Conservation (phyloP, 1,139 yeast species). For the Lizanozyma gosingica region DNA sequence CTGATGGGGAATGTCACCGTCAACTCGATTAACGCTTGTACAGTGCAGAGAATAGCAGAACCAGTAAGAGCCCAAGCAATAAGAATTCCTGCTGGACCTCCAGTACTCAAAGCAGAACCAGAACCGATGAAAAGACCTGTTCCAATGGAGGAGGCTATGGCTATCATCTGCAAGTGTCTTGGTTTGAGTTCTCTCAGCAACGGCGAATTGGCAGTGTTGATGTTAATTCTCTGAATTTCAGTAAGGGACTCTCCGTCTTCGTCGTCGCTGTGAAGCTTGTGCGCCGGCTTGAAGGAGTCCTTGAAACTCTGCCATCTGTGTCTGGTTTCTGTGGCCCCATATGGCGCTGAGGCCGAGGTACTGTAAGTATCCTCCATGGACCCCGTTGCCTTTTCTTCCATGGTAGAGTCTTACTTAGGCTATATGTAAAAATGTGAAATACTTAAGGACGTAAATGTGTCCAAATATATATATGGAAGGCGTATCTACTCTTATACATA, state of each 20-base stretch:
- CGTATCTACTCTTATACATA: no score
- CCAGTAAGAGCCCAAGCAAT: slow-evolving; percentile 39
- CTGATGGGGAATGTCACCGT: slow-evolving; percentile 26
- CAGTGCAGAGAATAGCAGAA: slow-evolving; percentile 20
- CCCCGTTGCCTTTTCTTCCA: no score
- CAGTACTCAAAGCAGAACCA: slow-evolving; percentile 44
- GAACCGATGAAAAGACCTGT: slow-evolving; percentile 63
- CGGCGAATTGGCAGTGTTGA: slow-evolving; percentile 23
- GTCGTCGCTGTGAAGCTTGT: slow-evolving; percentile 11
- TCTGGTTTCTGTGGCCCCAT: slow-evolving; percentile 4
- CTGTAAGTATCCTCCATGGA: no score
- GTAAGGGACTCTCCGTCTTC: slow-evolving; percentile 13
- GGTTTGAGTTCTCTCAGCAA: slow-evolving; percentile 31
- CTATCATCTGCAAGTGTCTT: slow-evolving; percentile 51
- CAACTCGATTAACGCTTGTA: slow-evolving; percentile 27
- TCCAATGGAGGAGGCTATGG: slow-evolving; percentile 81
- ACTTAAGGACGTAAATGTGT: no score
- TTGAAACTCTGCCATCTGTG: slow-evolving; percentile 28
- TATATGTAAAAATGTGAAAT: no score
- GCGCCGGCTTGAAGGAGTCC: slow-evolving; percentile 31
- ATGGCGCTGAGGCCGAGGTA: not conserved
- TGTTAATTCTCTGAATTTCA: slow-evolving; percentile 18
- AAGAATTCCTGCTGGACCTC: slow-evolving; percentile 63
- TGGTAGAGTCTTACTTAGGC: no score
- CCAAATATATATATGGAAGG: no score